Conservation (phyloP, 2,329 filamentous ascomycete species). For the Beauveria sp. region DNA sequence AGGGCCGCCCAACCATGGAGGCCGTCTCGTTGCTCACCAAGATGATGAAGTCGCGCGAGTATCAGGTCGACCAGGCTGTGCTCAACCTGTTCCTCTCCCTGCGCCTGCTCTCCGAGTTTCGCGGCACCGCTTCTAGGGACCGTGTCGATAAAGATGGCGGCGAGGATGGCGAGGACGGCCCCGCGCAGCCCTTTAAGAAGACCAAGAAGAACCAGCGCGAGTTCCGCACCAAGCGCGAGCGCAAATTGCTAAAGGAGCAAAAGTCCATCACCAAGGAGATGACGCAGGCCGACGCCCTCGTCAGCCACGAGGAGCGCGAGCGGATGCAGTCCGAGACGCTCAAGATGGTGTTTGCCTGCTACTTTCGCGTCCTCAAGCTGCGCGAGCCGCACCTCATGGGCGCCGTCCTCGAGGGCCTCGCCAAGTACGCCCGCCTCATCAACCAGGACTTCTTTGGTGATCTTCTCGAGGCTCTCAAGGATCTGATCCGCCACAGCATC, state of each 20-base stretch:
- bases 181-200: constrained; percentile 33
- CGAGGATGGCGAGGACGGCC: constrained; percentile 14
- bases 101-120: constrained; percentile 80
- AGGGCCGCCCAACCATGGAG: constrained; percentile 81
- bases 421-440: constrained; percentile 91
- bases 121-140: constrained; percentile 73
- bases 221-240: constrained; percentile 80
- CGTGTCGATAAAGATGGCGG: constrained; percentile 50
- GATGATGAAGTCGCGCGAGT: constrained; percentile 90
- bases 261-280: constrained; percentile 90
- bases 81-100: constrained; percentile 88
- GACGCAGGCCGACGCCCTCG: constrained; percentile 81
- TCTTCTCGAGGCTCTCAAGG: constrained; percentile 86
- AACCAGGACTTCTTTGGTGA: constrained; percentile 99
- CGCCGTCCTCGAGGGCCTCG: constrained; percentile 89
- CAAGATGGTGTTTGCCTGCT: constrained; percentile 90
- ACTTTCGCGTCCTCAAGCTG: constrained; percentile 88
- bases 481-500: constrained; percentile 74
- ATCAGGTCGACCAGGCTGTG: constrained; percentile 73
- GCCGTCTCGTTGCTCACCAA: constrained; percentile 77
- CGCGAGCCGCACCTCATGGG: constrained; percentile 82
- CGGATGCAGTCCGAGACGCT: constrained; percentile 91
- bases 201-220: constrained; percentile 68
- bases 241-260: constrained; percentile 77
- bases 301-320: constrained; percentile 87